Conservation (phyloP, 352 stramenopile species). For the Globisporangium heterothallicum region DNA sequence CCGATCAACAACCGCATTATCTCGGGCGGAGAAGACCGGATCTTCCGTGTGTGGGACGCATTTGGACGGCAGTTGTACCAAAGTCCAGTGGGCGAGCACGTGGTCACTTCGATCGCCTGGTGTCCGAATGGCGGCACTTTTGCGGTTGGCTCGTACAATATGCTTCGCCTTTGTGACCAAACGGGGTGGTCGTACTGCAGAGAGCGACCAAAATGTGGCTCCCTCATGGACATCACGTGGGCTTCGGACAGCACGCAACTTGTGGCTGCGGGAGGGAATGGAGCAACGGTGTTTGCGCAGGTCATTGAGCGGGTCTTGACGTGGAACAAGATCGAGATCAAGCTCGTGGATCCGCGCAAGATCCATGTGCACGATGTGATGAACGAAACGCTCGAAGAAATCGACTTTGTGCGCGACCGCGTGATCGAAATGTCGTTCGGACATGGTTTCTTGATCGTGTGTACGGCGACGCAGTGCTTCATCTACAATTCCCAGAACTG, state of each 20-base stretch:
- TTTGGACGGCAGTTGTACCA: conserved; percentile 90
- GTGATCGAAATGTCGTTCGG: conserved; percentile 92
- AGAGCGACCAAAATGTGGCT: conserved; percentile 75
- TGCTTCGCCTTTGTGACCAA: conserved; percentile 91
- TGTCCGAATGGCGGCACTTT: conserved; percentile 89
- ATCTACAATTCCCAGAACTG: conserved; percentile 90
- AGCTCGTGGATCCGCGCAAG: conserved; percentile 76
- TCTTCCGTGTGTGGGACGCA: conserved; percentile 91
- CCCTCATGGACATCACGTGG: conserved; percentile 87
- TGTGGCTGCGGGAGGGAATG: conserved; percentile 81
- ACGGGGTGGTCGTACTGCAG: conserved; percentile 89
- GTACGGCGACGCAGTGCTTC: conserved; percentile 89
- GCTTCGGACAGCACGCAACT: conserved; percentile 90
- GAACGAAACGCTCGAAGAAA: conserved; percentile 87
- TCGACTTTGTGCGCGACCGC: conserved; percentile 89
- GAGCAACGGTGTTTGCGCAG: conserved; percentile 85
- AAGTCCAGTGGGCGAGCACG: conserved; percentile 73
- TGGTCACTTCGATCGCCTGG: conserved; percentile 91
- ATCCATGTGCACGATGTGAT: conserved; percentile 87
- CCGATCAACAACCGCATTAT: conserved; percentile 89
- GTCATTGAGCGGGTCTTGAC: conserved; percentile 80
- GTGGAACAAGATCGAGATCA: conserved; percentile 89
- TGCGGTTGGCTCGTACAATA: conserved; percentile 89
- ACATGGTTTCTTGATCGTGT: conserved; percentile 89
- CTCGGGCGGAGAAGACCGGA: conserved; percentile 89